phyloP scores from a whole-genome alignment of 2,329 filamentous ascomycete genomes.

The Xylariaceae sp. region DNA sequence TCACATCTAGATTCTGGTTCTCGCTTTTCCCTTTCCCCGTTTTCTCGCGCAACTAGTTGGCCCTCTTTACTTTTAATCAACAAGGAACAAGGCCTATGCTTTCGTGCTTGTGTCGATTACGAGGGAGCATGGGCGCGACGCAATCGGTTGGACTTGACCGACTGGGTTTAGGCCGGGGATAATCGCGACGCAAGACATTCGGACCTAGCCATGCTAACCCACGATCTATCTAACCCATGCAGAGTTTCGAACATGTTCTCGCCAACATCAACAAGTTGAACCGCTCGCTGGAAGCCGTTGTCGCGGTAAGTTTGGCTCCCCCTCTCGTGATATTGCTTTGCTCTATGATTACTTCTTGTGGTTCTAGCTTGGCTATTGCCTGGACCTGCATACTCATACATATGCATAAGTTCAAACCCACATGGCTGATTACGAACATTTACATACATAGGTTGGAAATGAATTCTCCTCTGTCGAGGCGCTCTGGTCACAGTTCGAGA shows the following conservation, averaged over 20 bases:
- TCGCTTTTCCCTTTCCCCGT: background rate
- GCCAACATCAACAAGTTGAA: conserved; percentile 96
- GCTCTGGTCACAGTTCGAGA: conserved; percentile 95
- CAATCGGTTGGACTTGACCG: background rate
- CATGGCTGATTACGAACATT: background rate
- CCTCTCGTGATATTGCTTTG: background rate
- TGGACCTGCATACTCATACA: background rate
- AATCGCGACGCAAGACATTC: background rate
- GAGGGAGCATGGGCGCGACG: background rate
- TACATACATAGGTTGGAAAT: conserved; percentile 65
- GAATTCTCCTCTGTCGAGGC: conserved; percentile 97
- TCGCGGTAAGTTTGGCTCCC: conserved; percentile 57
- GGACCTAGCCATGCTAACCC: conserved; percentile 1
- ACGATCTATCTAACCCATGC: background rate
- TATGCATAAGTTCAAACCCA: background rate
- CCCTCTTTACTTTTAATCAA: too few species aligned
- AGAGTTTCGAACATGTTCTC: conserved; percentile 83
- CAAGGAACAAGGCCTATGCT: background rate
- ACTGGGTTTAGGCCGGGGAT: background rate
- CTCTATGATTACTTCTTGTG: background rate
- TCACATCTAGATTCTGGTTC: background rate
- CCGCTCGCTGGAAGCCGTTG: conserved; percentile 83
- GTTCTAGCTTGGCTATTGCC: background rate
- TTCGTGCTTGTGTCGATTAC: background rate
- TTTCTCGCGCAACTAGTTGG: too few species aligned